Conservation (phyloP, 768 basidiomycete species). For the Termitomyces sp. region DNA sequence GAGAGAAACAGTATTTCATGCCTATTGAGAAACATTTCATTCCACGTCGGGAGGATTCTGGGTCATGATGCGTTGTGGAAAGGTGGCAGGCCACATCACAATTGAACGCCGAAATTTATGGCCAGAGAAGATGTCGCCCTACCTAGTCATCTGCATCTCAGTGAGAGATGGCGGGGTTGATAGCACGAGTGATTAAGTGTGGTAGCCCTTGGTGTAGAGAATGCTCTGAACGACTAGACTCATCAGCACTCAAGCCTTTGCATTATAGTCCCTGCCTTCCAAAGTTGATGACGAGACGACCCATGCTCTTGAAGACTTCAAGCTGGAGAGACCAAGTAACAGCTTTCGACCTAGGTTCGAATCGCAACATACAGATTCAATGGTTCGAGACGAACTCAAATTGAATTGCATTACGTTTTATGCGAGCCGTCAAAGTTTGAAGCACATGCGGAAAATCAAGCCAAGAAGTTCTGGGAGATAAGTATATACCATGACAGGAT, state of each 20-base stretch:
- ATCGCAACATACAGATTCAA: not conserved
- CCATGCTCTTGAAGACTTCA: conserved; percentile 7
- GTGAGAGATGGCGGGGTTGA: no score
- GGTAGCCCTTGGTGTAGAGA: no score
- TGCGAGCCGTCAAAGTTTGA: conserved; percentile 14
- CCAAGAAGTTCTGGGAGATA: conserved; percentile 19
- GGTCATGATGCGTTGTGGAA: not conserved
- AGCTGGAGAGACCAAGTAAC: not conserved
- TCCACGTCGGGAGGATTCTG: not conserved
- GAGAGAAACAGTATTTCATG: not conserved
- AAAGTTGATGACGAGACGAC: conserved; percentile 8
- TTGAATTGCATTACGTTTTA: no score
- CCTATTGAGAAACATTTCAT: not conserved
- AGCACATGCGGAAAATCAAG: conserved; percentile 16
- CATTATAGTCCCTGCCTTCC: conserved; percentile 18
- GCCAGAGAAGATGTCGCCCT: no score
- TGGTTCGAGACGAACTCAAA: no score
- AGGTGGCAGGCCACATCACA: not conserved
- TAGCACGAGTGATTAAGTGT: not conserved
- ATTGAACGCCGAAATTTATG: no score
- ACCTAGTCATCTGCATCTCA: no score
- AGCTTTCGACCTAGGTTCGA: not conserved
- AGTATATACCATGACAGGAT: conserved; percentile 15
- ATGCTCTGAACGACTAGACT: conserved; percentile 16
- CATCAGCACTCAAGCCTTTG: conserved; percentile 17